Conservation (phyloP, 331 rosid genomes). For the Acacia pycnantha region DNA sequence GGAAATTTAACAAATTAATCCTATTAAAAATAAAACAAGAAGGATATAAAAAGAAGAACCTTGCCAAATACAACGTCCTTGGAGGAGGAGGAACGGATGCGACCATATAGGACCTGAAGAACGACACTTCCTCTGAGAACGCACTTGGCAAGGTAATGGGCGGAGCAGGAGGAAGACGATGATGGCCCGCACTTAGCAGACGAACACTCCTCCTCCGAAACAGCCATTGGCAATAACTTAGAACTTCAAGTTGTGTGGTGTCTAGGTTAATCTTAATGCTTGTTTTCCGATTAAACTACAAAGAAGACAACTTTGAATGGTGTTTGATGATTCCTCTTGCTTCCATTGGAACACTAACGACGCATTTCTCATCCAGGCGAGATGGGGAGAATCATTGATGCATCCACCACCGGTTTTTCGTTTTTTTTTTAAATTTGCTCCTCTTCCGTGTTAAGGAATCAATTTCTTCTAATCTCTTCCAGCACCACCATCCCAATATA, state of each 20-base stretch:
- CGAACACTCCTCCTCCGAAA: conserved; percentile 89
- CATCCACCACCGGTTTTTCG: not conserved
- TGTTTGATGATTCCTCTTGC: not conserved
- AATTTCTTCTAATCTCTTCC: not conserved
- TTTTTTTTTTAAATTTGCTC: not conserved
- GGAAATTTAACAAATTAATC: not conserved
- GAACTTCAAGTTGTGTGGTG: not conserved
- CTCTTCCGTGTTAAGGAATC: not conserved
- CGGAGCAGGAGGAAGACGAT: conserved; percentile 43
- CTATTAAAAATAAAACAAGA: not conserved
- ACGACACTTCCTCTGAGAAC: conserved; percentile 75
- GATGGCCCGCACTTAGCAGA: conserved; percentile 70
- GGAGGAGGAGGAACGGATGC: conserved; percentile 67
- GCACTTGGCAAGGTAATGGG: conserved; percentile 82
- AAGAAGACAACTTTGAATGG: not conserved
- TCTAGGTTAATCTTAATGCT: conserved; percentile 16
- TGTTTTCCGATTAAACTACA: not conserved
- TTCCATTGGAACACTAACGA: conserved; percentile 2
- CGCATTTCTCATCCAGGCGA: not conserved
- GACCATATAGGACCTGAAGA: conserved; percentile 79
- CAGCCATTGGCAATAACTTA: conserved; percentile 59
- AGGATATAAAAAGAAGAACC: conserved; percentile 37
- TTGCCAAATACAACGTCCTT: conserved; percentile 85
- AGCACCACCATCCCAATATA: not conserved
- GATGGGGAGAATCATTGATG: conserved; percentile 6